Percentiles rank a stretch among this genome's conserved stretches.
Evolutionary conservation across 169 alveolate species (phyloP).

Genomic region (Cryptosporidium ubiquitum): DNA sequence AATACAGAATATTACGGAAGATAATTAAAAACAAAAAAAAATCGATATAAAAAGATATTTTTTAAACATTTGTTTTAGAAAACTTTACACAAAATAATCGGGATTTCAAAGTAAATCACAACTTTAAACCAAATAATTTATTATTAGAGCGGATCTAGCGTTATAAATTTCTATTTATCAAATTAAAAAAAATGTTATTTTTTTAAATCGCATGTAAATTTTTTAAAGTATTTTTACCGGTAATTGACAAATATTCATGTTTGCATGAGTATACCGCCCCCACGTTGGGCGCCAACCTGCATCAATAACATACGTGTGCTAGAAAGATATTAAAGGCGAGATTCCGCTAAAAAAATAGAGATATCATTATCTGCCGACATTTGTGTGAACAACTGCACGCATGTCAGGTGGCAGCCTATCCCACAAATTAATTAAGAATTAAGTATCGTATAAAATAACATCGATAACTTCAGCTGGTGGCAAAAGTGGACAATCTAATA

Average conservation of each 20-base stretch:
- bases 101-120: no score
- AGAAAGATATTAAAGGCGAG: slow-evolving; percentile 48
- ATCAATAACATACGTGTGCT: slow-evolving; percentile 75
- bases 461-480: background rate
- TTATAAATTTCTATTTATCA: background rate
- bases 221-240: slow-evolving; percentile 31
- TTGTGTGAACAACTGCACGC: slow-evolving; percentile 76
- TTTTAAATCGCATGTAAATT: background rate
- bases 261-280: slow-evolving; percentile 72
- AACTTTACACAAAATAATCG: no score
- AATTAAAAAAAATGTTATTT: background rate
- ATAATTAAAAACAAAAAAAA: background rate
- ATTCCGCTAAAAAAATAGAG: slow-evolving; percentile 75
- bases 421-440: slow-evolving; percentile 10
- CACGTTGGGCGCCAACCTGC: slow-evolving; percentile 76
- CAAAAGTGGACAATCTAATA: slow-evolving; percentile 1
- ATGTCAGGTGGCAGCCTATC: slow-evolving; percentile 71
- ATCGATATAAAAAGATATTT: no score
- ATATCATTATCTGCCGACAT: slow-evolving; percentile 75
- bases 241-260: background rate
- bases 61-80: no score
- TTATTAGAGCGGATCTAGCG: background rate
- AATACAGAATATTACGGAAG: background rate
- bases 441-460: slow-evolving; percentile 4
- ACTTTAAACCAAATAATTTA: no score